Evolutionary conservation across 306 rosid genomes (phyloP).

Genomic region (Argentina anserina): DNA sequence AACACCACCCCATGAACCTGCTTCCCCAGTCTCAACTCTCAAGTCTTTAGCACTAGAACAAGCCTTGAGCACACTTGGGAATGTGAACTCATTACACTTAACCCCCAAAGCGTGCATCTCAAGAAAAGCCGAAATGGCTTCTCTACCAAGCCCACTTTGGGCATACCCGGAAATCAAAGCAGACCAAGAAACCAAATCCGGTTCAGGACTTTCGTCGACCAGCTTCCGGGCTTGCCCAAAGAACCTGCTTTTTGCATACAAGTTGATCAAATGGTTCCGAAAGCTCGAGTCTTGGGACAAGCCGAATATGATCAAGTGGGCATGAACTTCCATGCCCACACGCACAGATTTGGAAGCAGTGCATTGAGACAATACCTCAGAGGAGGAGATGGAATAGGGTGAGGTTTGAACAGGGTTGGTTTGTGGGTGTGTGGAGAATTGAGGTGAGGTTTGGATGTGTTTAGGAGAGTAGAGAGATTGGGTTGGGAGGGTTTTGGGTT

Average conservation of each 20-base stretch:
- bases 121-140: conserved; percentile 52
- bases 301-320: conserved; percentile 62
- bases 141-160: conserved; percentile 54
- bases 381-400: conserved; percentile 25
- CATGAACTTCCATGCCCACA: conserved; percentile 60
- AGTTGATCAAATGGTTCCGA: conserved; percentile 41
- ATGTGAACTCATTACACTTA: conserved; percentile 68
- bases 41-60: conserved; percentile 57
- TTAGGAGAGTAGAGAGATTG: conserved; percentile 15
- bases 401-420: conserved; percentile 5
- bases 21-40: conserved; percentile 43
- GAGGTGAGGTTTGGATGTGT: conserved; percentile 18
- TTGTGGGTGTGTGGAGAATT: conserved; percentile 17
- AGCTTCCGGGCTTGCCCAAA: conserved; percentile 60
- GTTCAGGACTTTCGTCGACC: conserved; percentile 54
- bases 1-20: conserved; percentile 56
- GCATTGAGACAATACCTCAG: conserved; percentile 51
- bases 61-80: conserved; percentile 71
- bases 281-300: conserved; percentile 38
- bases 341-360: conserved; percentile 46
- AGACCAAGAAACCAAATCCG: conserved; percentile 69
- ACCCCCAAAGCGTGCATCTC: conserved; percentile 56
- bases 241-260: conserved; percentile 43
- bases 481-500: conserved; percentile 21
- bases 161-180: conserved; percentile 81